Evolutionary conservation across 2,329 filamentous ascomycete genomes (phyloP), one percentile per base, ranked within the genome.

Genomic region (Aureobasidium sp.): DNA sequence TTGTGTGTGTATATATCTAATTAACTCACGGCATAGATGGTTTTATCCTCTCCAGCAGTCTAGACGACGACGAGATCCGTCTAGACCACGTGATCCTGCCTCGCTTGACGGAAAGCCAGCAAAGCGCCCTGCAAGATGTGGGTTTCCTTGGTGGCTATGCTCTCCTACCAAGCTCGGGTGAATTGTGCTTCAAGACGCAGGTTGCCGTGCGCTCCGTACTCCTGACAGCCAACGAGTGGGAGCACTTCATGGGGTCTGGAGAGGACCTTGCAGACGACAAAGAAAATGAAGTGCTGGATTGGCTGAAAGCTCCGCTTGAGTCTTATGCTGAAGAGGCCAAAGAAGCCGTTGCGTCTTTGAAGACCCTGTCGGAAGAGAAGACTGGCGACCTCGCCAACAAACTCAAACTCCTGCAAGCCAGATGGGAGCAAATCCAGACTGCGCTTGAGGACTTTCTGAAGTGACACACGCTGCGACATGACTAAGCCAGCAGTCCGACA

Each of bases 171-270:
- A 63, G 66, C 7, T 63, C 67, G 0, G 68, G 71, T 36, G 70
- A 70, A 20, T 67, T 75, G 39, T 79, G 77, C 64, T 75, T 78
- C 68, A 76, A 76, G 34, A 79, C 78, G 3, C 76, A 79, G 63
- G 76, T 76, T 9, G 76, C 76, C 1, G 68, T 79, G 3, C 72
- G 78, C 15, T 68, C 68, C 64, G 72, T 59, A 64, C 63, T 64
- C 62, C 66, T 66, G 70, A 78, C 67, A 63, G 75, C 67, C 39
- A 70, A 65, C 65, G 69, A 67, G 62, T 79, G 66, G 71, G 70
- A 72, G 62, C 76, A 76, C 36, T 73, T 76, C 15, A 68, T 71
- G 37, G 64, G 67, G n/a, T 70, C 69, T 25, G 71, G 71, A 8
- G 70, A 72, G 49, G 72, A 72, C 61, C 65, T 72, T 55, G 67